Evolutionary conservation across 2,329 filamentous ascomycete species (phyloP).

Genomic region (Parastagonospora avenae): DNA sequence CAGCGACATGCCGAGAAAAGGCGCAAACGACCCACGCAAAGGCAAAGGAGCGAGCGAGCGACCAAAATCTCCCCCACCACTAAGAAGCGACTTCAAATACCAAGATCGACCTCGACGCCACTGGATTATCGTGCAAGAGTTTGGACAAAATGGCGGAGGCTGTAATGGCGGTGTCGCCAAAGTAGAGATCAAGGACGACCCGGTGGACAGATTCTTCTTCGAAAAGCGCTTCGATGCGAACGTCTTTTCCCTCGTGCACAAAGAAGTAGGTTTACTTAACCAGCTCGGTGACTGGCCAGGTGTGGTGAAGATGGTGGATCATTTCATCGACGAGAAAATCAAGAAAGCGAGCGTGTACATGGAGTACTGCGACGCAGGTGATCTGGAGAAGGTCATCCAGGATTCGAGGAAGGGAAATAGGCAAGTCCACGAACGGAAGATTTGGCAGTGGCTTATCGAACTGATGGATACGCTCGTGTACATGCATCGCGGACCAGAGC

Average conservation of each 20-base stretch:
- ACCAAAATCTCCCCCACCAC: neutral
- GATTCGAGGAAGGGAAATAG: neutral
- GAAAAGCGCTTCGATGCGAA: slow-evolving; percentile 15
- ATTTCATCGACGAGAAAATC: slow-evolving; percentile 10
- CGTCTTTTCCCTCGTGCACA: neutral
- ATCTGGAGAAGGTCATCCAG: slow-evolving; percentile 5
- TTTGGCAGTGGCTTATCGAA: slow-evolving; percentile 21
- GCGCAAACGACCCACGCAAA: neutral
- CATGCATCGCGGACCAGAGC: slow-evolving; percentile 17
- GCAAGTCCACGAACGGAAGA: slow-evolving; percentile 11
- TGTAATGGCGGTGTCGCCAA: slow-evolving; percentile 12
- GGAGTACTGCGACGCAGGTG: slow-evolving; percentile 19
- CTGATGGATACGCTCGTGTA: slow-evolving; percentile 14
- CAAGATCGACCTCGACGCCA: neutral
- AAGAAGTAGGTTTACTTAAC: slow-evolving; percentile 15
- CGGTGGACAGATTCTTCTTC: slow-evolving; percentile 11
- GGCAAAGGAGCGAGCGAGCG: neutral
- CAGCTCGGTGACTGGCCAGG: slow-evolving; percentile 13
- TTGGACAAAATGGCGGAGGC: slow-evolving; percentile 2
- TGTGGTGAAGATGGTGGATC: slow-evolving; percentile 17
- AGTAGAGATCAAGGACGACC: slow-evolving; percentile 6
- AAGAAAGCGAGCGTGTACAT: slow-evolving; percentile 14
- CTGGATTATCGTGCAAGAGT: neutral
- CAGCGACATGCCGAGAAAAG: neutral
- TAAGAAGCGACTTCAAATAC: neutral